Percentiles rank a stretch among this genome's conserved stretches.
Conservation (phyloP, 2,329 filamentous ascomycete genomes). For the Fusarium keratoplasticum region DNA sequence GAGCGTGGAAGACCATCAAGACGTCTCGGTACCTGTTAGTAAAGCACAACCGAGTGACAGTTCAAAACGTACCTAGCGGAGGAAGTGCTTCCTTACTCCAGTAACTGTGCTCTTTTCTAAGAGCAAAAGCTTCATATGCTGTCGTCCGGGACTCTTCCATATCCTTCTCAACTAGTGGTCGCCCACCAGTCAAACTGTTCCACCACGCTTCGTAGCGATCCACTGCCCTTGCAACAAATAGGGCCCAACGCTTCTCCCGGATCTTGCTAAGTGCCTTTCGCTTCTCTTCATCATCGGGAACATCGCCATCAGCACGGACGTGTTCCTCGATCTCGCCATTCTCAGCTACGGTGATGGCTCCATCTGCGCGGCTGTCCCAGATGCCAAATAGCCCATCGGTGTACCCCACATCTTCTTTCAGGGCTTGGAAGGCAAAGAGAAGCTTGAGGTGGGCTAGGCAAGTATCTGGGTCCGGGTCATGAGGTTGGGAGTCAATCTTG, state of each 20-base stretch:
- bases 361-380: constrained; percentile 55
- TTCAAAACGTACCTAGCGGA: constrained; percentile 33
- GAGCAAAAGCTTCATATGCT: constrained; percentile 22
- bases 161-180: constrained; percentile 16
- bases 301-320: constrained; percentile 1
- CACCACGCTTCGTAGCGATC: constrained; percentile 74
- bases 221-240: constrained; percentile 73
- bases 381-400: constrained; percentile 72
- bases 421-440: constrained; percentile 69
- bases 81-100: constrained; percentile 35
- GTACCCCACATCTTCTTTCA: constrained; percentile 71
- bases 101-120: not conserved
- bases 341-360: constrained; percentile 11
- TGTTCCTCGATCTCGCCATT: constrained; percentile 27
- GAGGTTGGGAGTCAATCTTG: constrained; percentile 12
- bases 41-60: not conserved
- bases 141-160: constrained; percentile 3
- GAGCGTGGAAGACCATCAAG: constrained; percentile 79
- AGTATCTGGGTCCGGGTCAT: constrained; percentile 27
- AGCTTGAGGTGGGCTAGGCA: constrained; percentile 70
- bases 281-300: constrained; percentile 40
- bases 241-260: constrained; percentile 74
- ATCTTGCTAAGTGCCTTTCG: constrained; percentile 57
- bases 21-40: constrained; percentile 61
- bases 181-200: constrained; percentile 33